phyloP scores from a whole-genome alignment of 345 rosid species.

The Salix brachista region DNA sequence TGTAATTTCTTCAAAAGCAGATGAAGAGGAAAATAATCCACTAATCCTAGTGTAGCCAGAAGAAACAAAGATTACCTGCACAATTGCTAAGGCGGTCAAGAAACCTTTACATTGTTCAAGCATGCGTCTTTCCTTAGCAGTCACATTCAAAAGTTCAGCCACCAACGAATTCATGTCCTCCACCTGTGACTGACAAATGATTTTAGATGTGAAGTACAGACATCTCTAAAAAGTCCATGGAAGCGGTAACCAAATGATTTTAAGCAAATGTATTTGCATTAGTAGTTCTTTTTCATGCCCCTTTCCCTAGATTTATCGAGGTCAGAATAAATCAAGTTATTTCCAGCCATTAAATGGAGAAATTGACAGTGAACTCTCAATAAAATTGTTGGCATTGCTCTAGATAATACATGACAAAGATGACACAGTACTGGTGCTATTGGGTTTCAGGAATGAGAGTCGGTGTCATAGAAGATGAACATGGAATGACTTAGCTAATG shows the following conservation, averaged over 20 bases:
- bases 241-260: background rate
- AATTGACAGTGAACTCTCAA: background rate
- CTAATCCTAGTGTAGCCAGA: background rate
- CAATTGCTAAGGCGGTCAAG: conserved; percentile 58
- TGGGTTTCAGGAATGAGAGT: background rate
- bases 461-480: background rate
- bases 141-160: conserved; percentile 58
- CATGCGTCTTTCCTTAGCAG: conserved; percentile 59
- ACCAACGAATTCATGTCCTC: conserved; percentile 63
- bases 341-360: background rate
- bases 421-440: background rate
- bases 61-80: conserved; percentile 57
- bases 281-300: background rate
- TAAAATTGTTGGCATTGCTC: background rate
- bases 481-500: background rate
- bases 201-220: background rate
- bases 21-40: background rate
- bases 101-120: conserved; percentile 67
- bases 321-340: background rate
- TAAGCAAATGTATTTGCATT: background rate
- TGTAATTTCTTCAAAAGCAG: conserved; percentile 1
- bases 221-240: background rate
- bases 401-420: background rate
- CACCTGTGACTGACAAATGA: conserved; percentile 42
- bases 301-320: background rate